Percentiles rank a stretch among this genome's conserved stretches.
These are phyloP conservation scores for Talaromyces sp. DNA, from an alignment of 2,329 filamentous ascomycete species.

Conservation along the genomic window DNA sequence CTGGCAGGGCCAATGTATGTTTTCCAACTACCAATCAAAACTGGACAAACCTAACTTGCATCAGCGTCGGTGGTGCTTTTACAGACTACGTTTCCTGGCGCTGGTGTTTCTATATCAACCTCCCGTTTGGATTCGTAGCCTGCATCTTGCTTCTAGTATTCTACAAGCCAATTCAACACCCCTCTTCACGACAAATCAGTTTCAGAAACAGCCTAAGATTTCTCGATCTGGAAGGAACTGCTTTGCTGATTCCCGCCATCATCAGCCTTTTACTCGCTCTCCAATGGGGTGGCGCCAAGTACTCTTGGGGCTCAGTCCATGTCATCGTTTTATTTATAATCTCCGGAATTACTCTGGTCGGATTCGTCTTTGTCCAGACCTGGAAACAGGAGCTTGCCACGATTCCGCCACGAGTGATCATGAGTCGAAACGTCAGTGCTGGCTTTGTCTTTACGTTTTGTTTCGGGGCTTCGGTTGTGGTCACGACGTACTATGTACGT, in stretches of 20 bases:
- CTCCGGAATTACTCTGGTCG: constrained; percentile 39
- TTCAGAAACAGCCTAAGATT: constrained; percentile 18
- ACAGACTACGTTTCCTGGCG: constrained; percentile 38
- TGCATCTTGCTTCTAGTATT: constrained; percentile 20
- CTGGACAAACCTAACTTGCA: not conserved
- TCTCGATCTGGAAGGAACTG: constrained; percentile 47
- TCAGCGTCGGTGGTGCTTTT: constrained; percentile 30
- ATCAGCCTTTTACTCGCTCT: constrained; percentile 52
- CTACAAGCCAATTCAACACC: not conserved
- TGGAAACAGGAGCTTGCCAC: constrained; percentile 8
- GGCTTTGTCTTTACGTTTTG: constrained; percentile 8
- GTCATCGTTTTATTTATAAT: constrained; percentile 51
- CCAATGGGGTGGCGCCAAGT: constrained; percentile 52
- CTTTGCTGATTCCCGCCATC: constrained; percentile 49
- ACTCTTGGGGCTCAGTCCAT: constrained; percentile 46
- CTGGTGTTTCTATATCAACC: constrained; percentile 51
- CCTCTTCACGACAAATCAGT: not conserved
- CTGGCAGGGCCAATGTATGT: constrained; percentile 25
- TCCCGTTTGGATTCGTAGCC: constrained; percentile 37
- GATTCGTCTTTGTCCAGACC: constrained; percentile 12
- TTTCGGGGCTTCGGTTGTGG: constrained; percentile 10
- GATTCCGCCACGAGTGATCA: constrained; percentile 8
- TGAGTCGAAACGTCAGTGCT: constrained; percentile 11
- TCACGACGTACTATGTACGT: constrained; percentile 14
- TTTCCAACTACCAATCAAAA: not conserved